A percentile compares a stretch with the other conserved stretches of the same genome.
phyloP scores from a whole-genome alignment of 805 yeast species.

The Ogataea kodamae region DNA sequence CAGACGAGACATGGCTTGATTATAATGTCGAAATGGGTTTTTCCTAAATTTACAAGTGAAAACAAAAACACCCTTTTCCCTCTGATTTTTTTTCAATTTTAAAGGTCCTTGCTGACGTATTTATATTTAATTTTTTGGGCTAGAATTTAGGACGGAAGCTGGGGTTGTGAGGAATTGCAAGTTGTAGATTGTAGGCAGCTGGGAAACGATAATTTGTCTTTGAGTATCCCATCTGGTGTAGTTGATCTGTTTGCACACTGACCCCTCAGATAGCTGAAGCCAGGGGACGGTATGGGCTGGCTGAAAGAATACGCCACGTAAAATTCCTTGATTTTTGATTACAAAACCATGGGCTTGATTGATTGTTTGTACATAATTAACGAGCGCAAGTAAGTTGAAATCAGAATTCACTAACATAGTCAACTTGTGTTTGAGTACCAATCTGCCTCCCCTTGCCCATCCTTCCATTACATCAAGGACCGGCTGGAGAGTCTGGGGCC shows the following conservation, averaged over 20 bases:
- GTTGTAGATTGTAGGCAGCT: too few species aligned
- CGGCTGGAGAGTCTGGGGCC: conserved; percentile 20
- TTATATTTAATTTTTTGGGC: conserved; percentile 9
- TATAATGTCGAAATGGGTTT: background rate
- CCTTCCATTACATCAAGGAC: conserved; percentile 24
- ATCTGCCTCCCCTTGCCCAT: conserved; percentile 26
- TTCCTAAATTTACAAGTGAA: conserved; percentile 2
- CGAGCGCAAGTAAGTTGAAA: conserved; percentile 27
- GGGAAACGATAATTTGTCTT: too few species aligned
- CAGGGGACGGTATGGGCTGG: too few species aligned
- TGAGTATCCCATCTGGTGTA: too few species aligned
- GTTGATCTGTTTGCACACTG: too few species aligned
- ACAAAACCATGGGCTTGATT: conserved; percentile 34
- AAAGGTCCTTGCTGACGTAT: conserved; percentile 6
- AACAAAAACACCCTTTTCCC: conserved; percentile 11
- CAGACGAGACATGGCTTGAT: conserved; percentile 31
- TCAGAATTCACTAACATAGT: conserved; percentile 20
- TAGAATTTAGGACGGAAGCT: too few species aligned
- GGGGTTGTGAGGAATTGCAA: too few species aligned
- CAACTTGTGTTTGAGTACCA: conserved; percentile 26
- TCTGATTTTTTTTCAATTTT: conserved; percentile 8
- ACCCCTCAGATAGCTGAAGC: too few species aligned
- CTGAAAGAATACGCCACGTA: too few species aligned
- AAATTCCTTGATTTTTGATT: too few species aligned
- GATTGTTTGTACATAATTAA: conserved; percentile 31